phyloP scores from a whole-genome alignment of 495 filamentous ascomycete genomes.

The Penicillium parvum region DNA sequence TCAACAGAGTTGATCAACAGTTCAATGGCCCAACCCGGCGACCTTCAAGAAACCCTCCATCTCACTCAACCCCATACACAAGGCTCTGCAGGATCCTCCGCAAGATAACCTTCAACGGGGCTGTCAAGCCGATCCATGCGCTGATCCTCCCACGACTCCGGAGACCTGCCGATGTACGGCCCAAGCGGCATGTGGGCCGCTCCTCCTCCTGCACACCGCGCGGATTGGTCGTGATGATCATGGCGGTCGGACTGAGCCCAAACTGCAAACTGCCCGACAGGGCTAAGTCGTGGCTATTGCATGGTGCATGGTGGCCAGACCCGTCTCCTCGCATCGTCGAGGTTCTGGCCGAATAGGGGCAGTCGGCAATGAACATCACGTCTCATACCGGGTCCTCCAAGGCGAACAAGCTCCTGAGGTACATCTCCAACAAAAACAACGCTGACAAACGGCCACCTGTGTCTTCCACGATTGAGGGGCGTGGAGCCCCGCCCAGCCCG shows the following conservation, averaged over 20 bases:
- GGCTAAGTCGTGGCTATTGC: constrained; percentile 3
- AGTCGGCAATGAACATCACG: constrained; percentile 2
- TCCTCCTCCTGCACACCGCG: constrained; percentile 10
- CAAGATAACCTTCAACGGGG: not conserved
- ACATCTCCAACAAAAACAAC: no score
- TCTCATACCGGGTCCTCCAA: constrained; percentile 2
- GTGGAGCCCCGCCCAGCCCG: constrained; percentile 1
- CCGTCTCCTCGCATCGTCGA: not conserved
- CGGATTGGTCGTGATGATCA: constrained; percentile 14
- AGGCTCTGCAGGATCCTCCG: no score
- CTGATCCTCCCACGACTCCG: constrained; percentile 14
- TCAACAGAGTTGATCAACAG: no score
- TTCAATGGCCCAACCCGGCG: no score
- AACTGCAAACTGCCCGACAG: constrained; percentile 10
- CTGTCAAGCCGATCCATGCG: constrained; percentile 13
- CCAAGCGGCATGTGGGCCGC: constrained; percentile 23
- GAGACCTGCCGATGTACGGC: constrained; percentile 18
- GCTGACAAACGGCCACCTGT: no score
- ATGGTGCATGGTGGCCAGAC: constrained; percentile 10
- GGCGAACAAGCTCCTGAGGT: constrained; percentile 15
- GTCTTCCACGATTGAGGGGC: not conserved
- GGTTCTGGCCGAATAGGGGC: constrained; percentile 1
- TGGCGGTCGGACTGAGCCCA: constrained; percentile 13
- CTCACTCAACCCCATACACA: no score
- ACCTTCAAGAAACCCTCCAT: no score